phyloP scores from a whole-genome alignment of 2,329 filamentous ascomycete species.

The Stagonosporopsis cucurbitacearum region DNA sequence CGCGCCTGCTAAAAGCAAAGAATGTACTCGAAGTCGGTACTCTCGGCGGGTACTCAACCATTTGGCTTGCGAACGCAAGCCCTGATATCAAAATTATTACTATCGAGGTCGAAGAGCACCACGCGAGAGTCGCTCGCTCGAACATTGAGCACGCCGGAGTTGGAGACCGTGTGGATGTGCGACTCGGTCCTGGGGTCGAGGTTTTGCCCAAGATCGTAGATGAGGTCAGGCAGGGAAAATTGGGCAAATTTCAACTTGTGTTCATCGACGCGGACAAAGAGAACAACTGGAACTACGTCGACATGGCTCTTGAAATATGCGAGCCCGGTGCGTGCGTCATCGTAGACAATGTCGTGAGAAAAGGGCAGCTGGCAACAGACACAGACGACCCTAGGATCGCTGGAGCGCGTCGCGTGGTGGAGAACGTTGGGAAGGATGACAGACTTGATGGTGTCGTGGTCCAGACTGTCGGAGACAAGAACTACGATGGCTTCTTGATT shows the following conservation, averaged over 20 bases:
- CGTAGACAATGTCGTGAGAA: constrained; percentile 60
- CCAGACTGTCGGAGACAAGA: constrained; percentile 57
- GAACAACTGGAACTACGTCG: constrained; percentile 59
- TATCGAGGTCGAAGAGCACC: constrained; percentile 58
- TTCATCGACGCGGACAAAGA: constrained; percentile 63
- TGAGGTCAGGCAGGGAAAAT: constrained; percentile 50
- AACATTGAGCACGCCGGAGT: constrained; percentile 54
- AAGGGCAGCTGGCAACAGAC: constrained; percentile 46
- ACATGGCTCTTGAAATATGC: constrained; percentile 53
- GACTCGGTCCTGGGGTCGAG: constrained; percentile 55
- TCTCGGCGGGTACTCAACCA: constrained; percentile 61
- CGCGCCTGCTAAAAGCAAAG: constrained; percentile 35
- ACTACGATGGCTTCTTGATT: constrained; percentile 56
- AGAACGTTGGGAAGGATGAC: constrained; percentile 52
- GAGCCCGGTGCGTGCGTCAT: constrained; percentile 53
- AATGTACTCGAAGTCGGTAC: constrained; percentile 61
- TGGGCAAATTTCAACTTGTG: constrained; percentile 56
- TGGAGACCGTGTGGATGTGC: constrained; percentile 52
- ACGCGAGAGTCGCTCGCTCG: constrained; percentile 55
- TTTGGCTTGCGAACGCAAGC: constrained; percentile 57
- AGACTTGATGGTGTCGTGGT: constrained; percentile 53
- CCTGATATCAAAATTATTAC: constrained; percentile 55
- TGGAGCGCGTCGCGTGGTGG: constrained; percentile 51
- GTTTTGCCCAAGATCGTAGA: constrained; percentile 50
- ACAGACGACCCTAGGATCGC: constrained; percentile 32